Conservation (phyloP, 2,329 filamentous ascomycete species). For the Rutstroemia sydowiana region DNA sequence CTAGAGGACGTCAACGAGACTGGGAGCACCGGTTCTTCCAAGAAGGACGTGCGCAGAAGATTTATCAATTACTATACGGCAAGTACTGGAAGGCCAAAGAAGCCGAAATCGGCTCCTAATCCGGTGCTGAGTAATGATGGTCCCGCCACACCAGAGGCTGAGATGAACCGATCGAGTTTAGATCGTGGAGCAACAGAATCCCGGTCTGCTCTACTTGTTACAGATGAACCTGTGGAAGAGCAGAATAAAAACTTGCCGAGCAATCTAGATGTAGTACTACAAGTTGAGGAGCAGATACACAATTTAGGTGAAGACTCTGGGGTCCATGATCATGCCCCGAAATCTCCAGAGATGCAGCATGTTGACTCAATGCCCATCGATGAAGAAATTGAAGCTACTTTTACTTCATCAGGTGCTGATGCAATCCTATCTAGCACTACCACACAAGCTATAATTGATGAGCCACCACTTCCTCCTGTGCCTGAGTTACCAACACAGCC, state of each 20-base stretch:
- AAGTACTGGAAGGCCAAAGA: conserved; percentile 65
- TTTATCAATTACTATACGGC: conserved; percentile 90
- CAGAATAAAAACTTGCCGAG: conserved; percentile 20
- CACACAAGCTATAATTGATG: conserved; percentile 28
- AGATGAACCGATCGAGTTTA: conserved; percentile 21
- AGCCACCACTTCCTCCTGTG: conserved; percentile 37
- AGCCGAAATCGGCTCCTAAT: conserved; percentile 29
- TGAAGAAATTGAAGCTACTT: conserved; percentile 19
- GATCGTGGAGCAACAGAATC: conserved; percentile 7
- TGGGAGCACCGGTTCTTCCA: conserved; percentile 17
- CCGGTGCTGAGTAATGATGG: conserved; percentile 16
- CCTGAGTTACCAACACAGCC: conserved; percentile 48
- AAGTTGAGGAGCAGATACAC: conserved; percentile 25
- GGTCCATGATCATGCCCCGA: conserved; percentile 21
- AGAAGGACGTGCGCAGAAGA: conserved; percentile 49
- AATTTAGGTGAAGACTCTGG: conserved; percentile 23
- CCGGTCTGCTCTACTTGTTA: conserved; percentile 34
- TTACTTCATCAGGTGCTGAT: neutral
- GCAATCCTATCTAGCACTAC: neutral
- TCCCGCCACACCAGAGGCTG: conserved; percentile 14
- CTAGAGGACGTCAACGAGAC: conserved; percentile 64
- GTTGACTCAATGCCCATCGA: conserved; percentile 36
- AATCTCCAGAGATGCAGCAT: conserved; percentile 28
- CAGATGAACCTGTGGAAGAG: conserved; percentile 17
- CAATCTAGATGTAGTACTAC: conserved; percentile 30